Percentiles rank a stretch among this genome's conserved stretches.
Evolutionary conservation across 257 asterid genomes (phyloP).

Genomic region (Fraxinus anomala): DNA sequence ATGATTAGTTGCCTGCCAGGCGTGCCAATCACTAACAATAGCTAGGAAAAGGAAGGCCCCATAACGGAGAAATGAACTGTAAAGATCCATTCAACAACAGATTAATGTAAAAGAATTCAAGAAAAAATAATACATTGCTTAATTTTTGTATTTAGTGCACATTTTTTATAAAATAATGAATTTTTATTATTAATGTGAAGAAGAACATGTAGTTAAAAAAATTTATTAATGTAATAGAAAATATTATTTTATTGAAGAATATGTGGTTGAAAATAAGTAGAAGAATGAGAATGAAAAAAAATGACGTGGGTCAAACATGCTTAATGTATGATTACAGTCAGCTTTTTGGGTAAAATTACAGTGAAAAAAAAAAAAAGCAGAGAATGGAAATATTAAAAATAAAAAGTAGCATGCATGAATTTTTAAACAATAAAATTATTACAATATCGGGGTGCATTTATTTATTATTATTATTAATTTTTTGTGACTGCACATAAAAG

Average conservation of each 20-base stretch:
- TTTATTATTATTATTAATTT: too few relatives aligned
- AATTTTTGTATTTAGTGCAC: background rate
- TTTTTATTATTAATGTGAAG: too few relatives aligned
- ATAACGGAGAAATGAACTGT: conserved; percentile 24
- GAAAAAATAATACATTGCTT: background rate
- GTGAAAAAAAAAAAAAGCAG: background rate
- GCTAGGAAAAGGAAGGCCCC: conserved; percentile 30
- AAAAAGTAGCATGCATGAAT: background rate
- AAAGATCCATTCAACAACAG: conserved; percentile 21
- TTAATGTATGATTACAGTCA: conserved; percentile 16
- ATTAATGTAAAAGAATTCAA: conserved; percentile 9
- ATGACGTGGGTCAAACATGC: too few relatives aligned
- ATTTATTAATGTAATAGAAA: too few relatives aligned
- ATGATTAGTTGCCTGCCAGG: conserved; percentile 34
- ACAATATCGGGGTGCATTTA: background rate
- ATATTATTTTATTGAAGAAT: too few relatives aligned
- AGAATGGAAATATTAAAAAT: background rate
- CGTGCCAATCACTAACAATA: conserved; percentile 54
- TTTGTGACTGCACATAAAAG: too few relatives aligned
- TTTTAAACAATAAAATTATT: background rate
- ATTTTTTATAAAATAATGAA: too few relatives aligned
- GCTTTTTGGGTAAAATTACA: conserved; percentile 17
- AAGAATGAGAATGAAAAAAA: too few relatives aligned
- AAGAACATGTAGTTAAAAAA: too few relatives aligned
- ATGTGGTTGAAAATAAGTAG: too few relatives aligned